Evolutionary conservation across 225 moss, liverwort and hornwort genomes (phyloP).

Genomic region (Lunularia cruciata): DNA sequence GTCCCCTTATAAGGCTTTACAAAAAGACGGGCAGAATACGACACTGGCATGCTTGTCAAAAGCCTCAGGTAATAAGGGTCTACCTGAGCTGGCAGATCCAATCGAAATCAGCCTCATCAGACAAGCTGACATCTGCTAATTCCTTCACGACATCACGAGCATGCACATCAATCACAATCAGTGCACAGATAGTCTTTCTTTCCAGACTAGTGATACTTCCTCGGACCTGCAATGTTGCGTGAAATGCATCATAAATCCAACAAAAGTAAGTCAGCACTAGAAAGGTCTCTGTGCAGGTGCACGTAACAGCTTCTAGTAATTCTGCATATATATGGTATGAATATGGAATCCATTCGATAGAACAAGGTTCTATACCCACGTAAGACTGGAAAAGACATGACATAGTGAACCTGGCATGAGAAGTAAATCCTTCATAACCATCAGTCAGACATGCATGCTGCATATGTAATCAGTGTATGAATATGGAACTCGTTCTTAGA

Average conservation of each 20-base stretch:
- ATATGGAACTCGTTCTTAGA: too few species aligned
- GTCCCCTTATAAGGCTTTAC: too few species aligned
- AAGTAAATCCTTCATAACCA: too few species aligned
- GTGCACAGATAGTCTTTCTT: constrained; percentile 64
- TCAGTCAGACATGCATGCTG: too few species aligned
- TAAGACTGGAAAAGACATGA: too few species aligned
- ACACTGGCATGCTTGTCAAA: too few species aligned
- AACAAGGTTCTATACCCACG: too few species aligned
- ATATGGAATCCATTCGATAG: too few species aligned
- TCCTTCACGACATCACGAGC: constrained; percentile 68
- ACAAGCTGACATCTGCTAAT: constrained; percentile 49
- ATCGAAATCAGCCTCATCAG: constrained; percentile 66
- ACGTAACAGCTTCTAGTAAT: not conserved
- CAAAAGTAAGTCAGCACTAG: not conserved
- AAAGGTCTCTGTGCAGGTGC: not conserved
- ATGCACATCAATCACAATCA: constrained; percentile 73
- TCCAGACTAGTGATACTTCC: constrained; percentile 62
- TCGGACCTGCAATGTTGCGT: constrained; percentile 43
- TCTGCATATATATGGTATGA: too few species aligned
- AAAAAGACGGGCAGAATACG: too few species aligned
- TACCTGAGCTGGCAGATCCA: constrained; percentile 77
- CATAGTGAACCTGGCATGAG: too few species aligned
- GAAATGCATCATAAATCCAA: not conserved
- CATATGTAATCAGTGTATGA: constrained; percentile 8
- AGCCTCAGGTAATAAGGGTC: not conserved